phyloP scores from a whole-genome alignment of 1,284 basidiomycete species.

The Rhodotorula mucilaginosa region DNA sequence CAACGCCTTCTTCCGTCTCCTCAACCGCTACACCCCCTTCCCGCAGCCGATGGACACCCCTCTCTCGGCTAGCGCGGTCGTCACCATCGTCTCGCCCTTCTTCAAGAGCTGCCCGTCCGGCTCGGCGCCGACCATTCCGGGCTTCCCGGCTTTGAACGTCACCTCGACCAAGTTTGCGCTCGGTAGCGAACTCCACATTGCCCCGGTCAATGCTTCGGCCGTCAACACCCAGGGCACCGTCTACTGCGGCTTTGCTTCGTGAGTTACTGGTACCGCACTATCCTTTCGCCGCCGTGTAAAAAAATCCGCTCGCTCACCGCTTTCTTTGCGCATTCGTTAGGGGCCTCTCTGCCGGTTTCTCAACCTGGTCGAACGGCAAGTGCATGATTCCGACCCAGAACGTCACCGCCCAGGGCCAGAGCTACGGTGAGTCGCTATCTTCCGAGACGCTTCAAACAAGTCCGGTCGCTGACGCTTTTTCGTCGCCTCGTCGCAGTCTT shows the following conservation, averaged over 20 bases:
- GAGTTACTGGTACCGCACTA: not conserved
- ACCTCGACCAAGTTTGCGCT: slow-evolving; percentile 42
- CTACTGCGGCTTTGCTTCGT: slow-evolving; percentile 39
- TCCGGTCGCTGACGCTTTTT: not conserved
- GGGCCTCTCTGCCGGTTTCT: slow-evolving; percentile 55
- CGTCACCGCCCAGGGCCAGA: slow-evolving; percentile 22
- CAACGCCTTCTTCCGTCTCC: slow-evolving; percentile 12
- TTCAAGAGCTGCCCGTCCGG: slow-evolving; percentile 56
- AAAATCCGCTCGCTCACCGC: too few relatives aligned
- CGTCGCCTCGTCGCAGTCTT: slow-evolving; percentile 14
- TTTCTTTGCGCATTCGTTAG: slow-evolving; percentile 41
- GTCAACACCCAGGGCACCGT: slow-evolving; percentile 49
- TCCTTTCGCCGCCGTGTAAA: slow-evolving; percentile 43
- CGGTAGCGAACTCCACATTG: slow-evolving; percentile 48
- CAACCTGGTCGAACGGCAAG: slow-evolving; percentile 35
- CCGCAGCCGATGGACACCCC: slow-evolving; percentile 29
- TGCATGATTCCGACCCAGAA: slow-evolving; percentile 32
- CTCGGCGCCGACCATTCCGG: slow-evolving; percentile 51
- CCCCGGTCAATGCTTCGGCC: slow-evolving; percentile 53
- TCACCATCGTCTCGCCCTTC: slow-evolving; percentile 42
- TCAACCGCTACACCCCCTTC: slow-evolving; percentile 15
- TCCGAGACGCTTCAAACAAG: not conserved
- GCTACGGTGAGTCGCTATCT: slow-evolving; percentile 1
- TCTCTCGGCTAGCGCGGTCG: slow-evolving; percentile 33
- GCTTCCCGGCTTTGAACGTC: slow-evolving; percentile 53